phyloP scores from a whole-genome alignment of 176 grass and related monocot species.

The Oryza rufipogon region DNA sequence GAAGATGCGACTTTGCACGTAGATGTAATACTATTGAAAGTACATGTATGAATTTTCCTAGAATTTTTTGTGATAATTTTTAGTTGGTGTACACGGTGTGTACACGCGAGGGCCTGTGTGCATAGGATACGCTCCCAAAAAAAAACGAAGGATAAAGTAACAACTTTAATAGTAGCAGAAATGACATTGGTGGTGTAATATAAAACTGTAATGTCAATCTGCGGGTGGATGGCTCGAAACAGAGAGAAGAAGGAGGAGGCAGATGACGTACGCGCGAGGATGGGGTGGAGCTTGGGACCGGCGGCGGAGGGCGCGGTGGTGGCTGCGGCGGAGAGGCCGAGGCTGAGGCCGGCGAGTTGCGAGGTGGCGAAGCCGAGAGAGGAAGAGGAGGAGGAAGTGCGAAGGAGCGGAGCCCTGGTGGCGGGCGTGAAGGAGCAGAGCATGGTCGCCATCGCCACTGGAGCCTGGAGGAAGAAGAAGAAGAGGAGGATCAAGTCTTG shows the following conservation, averaged over 20 bases:
- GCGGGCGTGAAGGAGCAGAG: conserved; percentile 48
- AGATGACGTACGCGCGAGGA: conserved; percentile 44
- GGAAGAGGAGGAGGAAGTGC: neutral
- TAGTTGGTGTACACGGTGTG: too few species aligned
- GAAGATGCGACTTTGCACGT: too few species aligned
- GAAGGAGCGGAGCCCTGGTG: conserved; percentile 27
- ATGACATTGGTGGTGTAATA: too few species aligned
- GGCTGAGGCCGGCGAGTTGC: conserved; percentile 47
- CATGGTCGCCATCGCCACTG: conserved; percentile 44
- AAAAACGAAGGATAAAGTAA: too few species aligned
- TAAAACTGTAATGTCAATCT: neutral
- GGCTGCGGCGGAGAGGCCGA: conserved; percentile 24
- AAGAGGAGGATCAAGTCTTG: neutral
- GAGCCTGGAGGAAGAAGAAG: neutral
- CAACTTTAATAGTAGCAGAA: too few species aligned
- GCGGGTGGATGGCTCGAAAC: neutral
- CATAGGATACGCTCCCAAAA: too few species aligned
- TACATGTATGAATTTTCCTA: too few species aligned
- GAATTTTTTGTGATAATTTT: too few species aligned
- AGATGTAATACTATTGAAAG: too few species aligned
- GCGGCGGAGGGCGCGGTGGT: neutral
- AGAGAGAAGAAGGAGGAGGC: neutral
- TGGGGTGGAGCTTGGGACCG: conserved; percentile 40
- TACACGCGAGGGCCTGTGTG: too few species aligned
- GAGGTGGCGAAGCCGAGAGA: conserved; percentile 52